Conservation (phyloP, 139 green algal genomes). For the Volvox africanus region DNA sequence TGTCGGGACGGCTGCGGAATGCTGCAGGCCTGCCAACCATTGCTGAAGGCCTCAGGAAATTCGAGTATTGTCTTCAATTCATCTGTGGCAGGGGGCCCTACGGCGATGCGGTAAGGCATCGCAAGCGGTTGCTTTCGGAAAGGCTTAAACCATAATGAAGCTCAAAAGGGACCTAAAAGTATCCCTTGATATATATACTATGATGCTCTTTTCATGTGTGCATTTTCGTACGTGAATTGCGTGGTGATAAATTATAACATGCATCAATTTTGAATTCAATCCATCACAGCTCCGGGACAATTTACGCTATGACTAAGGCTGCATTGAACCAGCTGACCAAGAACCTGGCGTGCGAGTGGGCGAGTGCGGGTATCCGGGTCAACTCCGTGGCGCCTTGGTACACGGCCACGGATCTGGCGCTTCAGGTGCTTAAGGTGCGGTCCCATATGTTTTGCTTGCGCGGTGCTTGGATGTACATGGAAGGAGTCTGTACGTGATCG, state of each 20-base stretch:
- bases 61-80: slow-evolving; percentile 85
- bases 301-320: slow-evolving; percentile 94
- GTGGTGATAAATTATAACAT: too few species aligned
- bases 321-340: slow-evolving; percentile 90
- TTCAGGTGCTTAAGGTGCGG: slow-evolving; percentile 45
- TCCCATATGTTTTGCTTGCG: too few species aligned
- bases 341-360: slow-evolving; percentile 91
- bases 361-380: slow-evolving; percentile 82
- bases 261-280: too few species aligned
- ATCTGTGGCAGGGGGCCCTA: slow-evolving; percentile 88
- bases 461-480: too few species aligned
- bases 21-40: slow-evolving; percentile 58
- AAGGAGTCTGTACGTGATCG: too few species aligned
- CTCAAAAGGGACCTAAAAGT: too few species aligned
- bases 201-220: too few species aligned
- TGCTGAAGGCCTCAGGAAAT: slow-evolving; percentile 55
- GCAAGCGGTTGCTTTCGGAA: too few species aligned
- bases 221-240: too few species aligned
- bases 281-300: slow-evolving; percentile 64
- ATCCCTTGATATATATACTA: too few species aligned
- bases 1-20: too few species aligned
- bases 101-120: slow-evolving; percentile 67
- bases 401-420: slow-evolving; percentile 81
- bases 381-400: slow-evolving; percentile 95
- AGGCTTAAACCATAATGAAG: too few species aligned